Evolutionary conservation across 495 filamentous ascomycete species (phyloP).

Genomic region (Aspergillus bertholletiae): DNA sequence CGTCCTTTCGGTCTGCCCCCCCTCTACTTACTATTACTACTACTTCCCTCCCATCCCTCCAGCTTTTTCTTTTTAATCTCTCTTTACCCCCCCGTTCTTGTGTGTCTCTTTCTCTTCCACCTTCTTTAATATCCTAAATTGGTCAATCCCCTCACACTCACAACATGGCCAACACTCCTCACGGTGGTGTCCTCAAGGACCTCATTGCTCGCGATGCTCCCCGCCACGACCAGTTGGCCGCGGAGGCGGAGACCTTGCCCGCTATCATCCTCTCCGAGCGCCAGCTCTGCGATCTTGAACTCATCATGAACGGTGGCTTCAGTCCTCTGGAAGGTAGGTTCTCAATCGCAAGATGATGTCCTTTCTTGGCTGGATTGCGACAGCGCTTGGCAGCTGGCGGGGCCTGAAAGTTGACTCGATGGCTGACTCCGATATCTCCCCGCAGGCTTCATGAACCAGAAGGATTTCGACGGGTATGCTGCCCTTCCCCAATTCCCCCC

Average conservation of each 20-base stretch:
- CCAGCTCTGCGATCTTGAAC: constrained; percentile 93
- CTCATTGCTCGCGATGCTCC: constrained; percentile 85
- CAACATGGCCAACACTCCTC: constrained; percentile 76
- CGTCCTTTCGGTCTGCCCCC: not conserved
- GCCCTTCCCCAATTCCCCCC: not conserved
- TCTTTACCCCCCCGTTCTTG: constrained; percentile 8
- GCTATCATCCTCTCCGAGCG: constrained; percentile 84
- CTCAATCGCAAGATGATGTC: not conserved
- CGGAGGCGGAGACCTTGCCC: constrained; percentile 82
- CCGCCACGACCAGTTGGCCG: constrained; percentile 67
- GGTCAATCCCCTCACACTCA: not conserved
- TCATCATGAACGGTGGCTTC: constrained; percentile 96
- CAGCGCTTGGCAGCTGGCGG: constrained; percentile 16
- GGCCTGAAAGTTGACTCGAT: constrained; percentile 25
- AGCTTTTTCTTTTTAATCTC: constrained; percentile 9
- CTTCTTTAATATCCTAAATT: constrained; percentile 7
- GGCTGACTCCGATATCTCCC: constrained; percentile 26
- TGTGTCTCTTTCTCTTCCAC: constrained; percentile 4
- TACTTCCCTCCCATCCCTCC: not conserved
- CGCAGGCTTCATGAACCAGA: constrained; percentile 92
- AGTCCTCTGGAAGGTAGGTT: constrained; percentile 89
- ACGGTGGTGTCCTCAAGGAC: constrained; percentile 97
- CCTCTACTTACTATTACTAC: not conserved
- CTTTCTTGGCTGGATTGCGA: constrained; percentile 1
- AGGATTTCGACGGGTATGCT: constrained; percentile 86